Percentiles rank a stretch among this genome's conserved stretches.
Evolutionary conservation across 2,329 filamentous ascomycete genomes (phyloP).

Genomic region (Fusarium nodosum): DNA sequence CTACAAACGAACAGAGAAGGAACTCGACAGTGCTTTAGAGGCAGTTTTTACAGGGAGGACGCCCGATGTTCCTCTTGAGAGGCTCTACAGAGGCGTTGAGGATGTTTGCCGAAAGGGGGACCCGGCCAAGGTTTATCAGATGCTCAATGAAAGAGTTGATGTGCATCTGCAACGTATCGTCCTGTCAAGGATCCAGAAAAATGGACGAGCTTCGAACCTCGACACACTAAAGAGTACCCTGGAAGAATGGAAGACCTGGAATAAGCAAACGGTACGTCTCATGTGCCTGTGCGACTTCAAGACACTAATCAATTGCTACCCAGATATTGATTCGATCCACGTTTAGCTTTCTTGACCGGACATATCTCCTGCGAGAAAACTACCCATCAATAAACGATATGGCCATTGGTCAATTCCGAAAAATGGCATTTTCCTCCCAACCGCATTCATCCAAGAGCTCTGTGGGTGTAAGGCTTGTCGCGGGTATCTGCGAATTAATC

Average conservation of each 20-base stretch:
- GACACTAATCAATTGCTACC: conserved; percentile 22
- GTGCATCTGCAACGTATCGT: conserved; percentile 75
- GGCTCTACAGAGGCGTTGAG: conserved; percentile 90
- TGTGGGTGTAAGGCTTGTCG: conserved; percentile 54
- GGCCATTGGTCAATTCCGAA: conserved; percentile 81
- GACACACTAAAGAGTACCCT: conserved; percentile 71
- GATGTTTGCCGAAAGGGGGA: conserved; percentile 86
- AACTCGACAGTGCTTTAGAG: conserved; percentile 79
- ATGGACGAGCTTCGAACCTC: conserved; percentile 67
- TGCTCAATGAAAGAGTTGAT: conserved; percentile 76
- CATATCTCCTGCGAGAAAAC: conserved; percentile 82
- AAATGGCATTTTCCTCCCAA: conserved; percentile 62
- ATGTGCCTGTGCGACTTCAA: background rate
- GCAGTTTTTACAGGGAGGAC: conserved; percentile 77
- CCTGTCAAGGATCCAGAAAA: conserved; percentile 65
- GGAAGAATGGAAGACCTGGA: conserved; percentile 81
- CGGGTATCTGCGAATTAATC: conserved; percentile 80
- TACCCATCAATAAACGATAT: conserved; percentile 83
- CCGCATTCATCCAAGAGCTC: conserved; percentile 23
- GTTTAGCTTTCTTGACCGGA: conserved; percentile 94
- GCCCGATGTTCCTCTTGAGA: conserved; percentile 82
- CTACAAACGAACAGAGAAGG: conserved; percentile 79
- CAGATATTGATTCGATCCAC: conserved; percentile 84
- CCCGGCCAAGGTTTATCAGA: conserved; percentile 75
- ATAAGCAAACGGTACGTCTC: conserved; percentile 75